These are phyloP conservation scores for Blastomyces percursus DNA, from an alignment of 2,329 filamentous ascomycete species.

Conservation along the genomic window DNA sequence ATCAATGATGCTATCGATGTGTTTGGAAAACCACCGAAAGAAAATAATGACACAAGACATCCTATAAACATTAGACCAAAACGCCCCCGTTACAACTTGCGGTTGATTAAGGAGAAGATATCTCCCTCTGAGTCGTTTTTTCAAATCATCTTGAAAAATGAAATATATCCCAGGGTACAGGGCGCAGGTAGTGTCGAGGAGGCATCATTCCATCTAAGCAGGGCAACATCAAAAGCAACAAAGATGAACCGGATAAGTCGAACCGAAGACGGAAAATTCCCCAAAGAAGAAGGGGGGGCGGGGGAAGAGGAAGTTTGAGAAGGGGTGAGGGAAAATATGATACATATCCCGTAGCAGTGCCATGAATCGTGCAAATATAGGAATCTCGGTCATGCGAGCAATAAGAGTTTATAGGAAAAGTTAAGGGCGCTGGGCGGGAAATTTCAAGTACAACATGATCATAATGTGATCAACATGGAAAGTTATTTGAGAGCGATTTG, in stretches of 20 bases:
- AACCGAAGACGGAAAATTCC: background rate
- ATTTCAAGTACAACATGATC: background rate
- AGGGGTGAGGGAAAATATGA: conserved; percentile 18
- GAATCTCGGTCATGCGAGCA: background rate
- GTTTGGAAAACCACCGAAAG: background rate
- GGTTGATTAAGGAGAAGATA: conserved; percentile 4
- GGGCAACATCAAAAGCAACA: background rate
- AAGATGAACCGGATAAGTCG: background rate
- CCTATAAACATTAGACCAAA: conserved; percentile 6
- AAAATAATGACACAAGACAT: background rate
- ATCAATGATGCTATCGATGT: background rate
- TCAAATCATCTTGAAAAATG: background rate
- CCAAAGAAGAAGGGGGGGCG: background rate
- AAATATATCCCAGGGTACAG: conserved; percentile 3
- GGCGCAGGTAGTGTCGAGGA: background rate
- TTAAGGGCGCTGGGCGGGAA: background rate
- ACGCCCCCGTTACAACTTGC: conserved; percentile 10
- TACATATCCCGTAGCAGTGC: conserved; percentile 19
- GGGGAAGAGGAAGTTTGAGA: background rate
- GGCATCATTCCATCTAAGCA: background rate
- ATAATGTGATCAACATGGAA: background rate
- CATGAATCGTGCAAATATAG: conserved; percentile 15
- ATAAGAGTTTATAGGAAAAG: background rate
- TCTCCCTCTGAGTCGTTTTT: background rate
- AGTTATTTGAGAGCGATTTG: background rate